Conservation (phyloP, 169 alveolate species). For the Cryptosporidium bovis region DNA sequence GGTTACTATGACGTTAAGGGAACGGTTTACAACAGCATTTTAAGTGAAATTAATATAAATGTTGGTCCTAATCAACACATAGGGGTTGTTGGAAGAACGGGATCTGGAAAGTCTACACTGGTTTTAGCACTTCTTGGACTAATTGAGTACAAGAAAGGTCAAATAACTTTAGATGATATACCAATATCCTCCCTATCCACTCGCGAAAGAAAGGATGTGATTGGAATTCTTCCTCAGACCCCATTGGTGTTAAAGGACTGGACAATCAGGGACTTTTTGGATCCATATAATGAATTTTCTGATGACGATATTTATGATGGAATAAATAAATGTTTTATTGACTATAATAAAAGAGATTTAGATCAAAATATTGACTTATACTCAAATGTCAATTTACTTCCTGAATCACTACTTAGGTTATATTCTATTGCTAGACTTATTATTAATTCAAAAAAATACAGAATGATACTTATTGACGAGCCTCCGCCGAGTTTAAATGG, state of each 20-base stretch:
- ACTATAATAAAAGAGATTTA: constrained; percentile 4
- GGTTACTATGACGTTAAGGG: constrained; percentile 55
- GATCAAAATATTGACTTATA: constrained; percentile 33
- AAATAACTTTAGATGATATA: constrained; percentile 75
- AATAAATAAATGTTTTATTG: constrained; percentile 66
- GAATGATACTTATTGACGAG: constrained; percentile 83
- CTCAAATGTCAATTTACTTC: constrained; percentile 40
- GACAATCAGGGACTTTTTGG: constrained; percentile 78
- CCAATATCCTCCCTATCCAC: constrained; percentile 68
- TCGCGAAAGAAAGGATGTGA: constrained; percentile 67
- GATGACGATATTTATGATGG: constrained; percentile 76
- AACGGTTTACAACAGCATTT: not conserved
- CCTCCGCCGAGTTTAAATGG: constrained; percentile 78
- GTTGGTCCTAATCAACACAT: constrained; percentile 76
- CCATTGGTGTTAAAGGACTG: constrained; percentile 77
- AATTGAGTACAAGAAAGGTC: constrained; percentile 75
- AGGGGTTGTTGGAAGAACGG: constrained; percentile 81
- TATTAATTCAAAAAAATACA: constrained; percentile 80
- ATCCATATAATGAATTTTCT: constrained; percentile 77
- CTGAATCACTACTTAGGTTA: constrained; percentile 81
- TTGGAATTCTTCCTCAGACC: constrained; percentile 81
- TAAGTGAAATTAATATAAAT: constrained; percentile 68
- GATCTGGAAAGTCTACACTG: constrained; percentile 80
- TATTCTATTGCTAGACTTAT: constrained; percentile 81
- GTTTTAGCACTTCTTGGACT: constrained; percentile 78